These are phyloP conservation scores for Suillus alpinus DNA, from an alignment of 768 basidiomycete species.

Conservation along the genomic window DNA sequence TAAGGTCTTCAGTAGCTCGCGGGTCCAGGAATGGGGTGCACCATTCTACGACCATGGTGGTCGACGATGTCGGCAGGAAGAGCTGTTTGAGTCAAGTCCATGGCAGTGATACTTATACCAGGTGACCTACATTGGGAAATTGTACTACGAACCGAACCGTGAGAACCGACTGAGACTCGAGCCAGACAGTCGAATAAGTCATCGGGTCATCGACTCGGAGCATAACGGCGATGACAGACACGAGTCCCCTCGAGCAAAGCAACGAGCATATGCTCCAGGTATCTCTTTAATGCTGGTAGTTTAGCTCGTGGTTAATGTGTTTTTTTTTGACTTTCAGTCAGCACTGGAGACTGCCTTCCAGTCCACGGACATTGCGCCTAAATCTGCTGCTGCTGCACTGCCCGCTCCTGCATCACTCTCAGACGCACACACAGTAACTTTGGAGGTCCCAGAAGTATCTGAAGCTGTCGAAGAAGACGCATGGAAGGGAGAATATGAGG, in stretches of 20 bases:
- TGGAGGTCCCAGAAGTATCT: not conserved
- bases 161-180: not conserved
- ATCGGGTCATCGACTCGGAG: constrained; percentile 1
- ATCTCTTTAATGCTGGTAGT: not conserved
- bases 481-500: constrained; percentile 70
- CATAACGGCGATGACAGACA: constrained; percentile 23
- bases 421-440: not conserved
- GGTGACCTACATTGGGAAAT: not conserved
- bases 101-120: not conserved
- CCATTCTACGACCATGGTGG: constrained; percentile 18
- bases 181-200: not conserved
- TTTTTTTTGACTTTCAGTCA: constrained; percentile 13
- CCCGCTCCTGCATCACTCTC: constrained; percentile 1
- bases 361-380: constrained; percentile 18
- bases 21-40: constrained; percentile 24
- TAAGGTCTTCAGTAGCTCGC: not conserved
- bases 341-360: constrained; percentile 28
- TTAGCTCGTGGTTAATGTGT: not conserved
- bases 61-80: not conserved
- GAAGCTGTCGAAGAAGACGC: constrained; percentile 33
- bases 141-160: not conserved
- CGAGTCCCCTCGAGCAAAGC: constrained; percentile 17
- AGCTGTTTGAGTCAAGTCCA: not conserved
- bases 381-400: constrained; percentile 7
- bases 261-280: constrained; percentile 27